A percentile compares a stretch with the other conserved stretches of the same genome.
These are phyloP conservation scores for Podila epigama DNA, from an alignment of 192 early-diverging fungal species.

Conservation along the genomic window DNA sequence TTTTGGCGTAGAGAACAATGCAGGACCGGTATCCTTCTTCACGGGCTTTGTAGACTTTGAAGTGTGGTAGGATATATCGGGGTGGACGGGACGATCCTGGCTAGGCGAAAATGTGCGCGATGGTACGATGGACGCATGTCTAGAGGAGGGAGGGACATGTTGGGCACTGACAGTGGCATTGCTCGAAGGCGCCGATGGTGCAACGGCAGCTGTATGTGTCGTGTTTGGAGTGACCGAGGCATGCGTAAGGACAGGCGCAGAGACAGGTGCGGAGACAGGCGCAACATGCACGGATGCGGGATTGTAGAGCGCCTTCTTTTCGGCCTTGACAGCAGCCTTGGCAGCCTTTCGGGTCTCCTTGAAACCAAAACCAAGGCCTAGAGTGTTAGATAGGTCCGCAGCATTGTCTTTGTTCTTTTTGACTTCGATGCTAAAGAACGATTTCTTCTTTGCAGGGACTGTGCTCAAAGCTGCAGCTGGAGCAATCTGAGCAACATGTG, in stretches of 20 bases:
- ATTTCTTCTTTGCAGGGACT: not conserved
- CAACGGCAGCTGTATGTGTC: too few relatives aligned
- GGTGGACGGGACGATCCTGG: slow-evolving; percentile 36
- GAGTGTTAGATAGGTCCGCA: not conserved
- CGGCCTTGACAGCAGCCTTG: slow-evolving; percentile 1
- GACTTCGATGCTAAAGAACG: slow-evolving; percentile 3
- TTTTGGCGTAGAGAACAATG: not conserved
- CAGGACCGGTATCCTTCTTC: not conserved
- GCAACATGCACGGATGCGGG: not conserved
- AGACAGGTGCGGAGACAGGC: not conserved
- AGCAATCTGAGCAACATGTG: not conserved
- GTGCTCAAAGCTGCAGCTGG: too few relatives aligned
- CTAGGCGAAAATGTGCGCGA: slow-evolving; percentile 40
- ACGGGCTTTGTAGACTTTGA: not conserved
- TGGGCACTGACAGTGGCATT: not conserved
- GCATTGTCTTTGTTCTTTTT: not conserved
- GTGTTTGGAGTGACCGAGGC: too few relatives aligned
- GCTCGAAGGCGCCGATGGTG: not conserved
- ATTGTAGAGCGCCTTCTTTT: too few relatives aligned
- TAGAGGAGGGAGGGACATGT: not conserved
- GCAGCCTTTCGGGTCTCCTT: slow-evolving; percentile 19
- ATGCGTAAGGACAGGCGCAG: not conserved
- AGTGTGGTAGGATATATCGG: slow-evolving; percentile 9
- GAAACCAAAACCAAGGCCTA: slow-evolving; percentile 25
- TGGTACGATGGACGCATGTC: not conserved